Base-by-base conservation (phyloP, 345 rosid species). In the Cardamine resedifolia region DNA sequence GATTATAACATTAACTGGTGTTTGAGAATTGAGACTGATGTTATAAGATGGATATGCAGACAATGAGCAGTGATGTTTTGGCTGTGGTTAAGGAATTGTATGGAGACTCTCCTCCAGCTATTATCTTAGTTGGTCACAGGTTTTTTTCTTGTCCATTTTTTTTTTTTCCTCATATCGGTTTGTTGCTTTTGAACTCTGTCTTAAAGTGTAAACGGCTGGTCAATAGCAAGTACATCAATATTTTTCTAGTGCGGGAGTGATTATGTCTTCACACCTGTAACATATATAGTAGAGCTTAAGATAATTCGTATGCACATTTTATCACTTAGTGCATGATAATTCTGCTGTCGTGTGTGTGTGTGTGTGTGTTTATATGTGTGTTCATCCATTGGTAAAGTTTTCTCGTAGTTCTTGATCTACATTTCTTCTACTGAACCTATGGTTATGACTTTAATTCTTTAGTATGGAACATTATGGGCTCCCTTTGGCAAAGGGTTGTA, bases 81-180 rank as follows among this genome's bases (percentile, higher is more conserved):
- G 87, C 92, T 57, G 90, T 91, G 47, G 10, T 90, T 77, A 95
- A 86, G 84, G 87, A 82, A 70, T 56, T 91, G 86, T 90, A 91
- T 78, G 96, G 97, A 71, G 93, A 85, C 66, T 84, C 88, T 51
- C 90, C 94, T 51, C 98, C 98, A 49, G 96, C 99, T 30, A 90
- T 91, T 81, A 84, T 95, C 64, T 90, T 91, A 34, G 92, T 88
- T 56, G 99, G 99, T 69, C 99, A 95, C 87, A 95, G 99, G 97
- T 93, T 72, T 34, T 28, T 48, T 64, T 8, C 7, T 19, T 41
- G 12, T 71, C 16, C 20, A 52, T 31, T 63, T 14, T 53, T 10
- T 44, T 15, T 43, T 2, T 19, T n/a, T n/a, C n/a, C n/a, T n/a
- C 52, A 4, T 55, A 39, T 45, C 0, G 0, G 7, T 44, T 18